phyloP scores from a whole-genome alignment of 1,284 basidiomycete species.

The Pyrrhoderma lamaoense region DNA sequence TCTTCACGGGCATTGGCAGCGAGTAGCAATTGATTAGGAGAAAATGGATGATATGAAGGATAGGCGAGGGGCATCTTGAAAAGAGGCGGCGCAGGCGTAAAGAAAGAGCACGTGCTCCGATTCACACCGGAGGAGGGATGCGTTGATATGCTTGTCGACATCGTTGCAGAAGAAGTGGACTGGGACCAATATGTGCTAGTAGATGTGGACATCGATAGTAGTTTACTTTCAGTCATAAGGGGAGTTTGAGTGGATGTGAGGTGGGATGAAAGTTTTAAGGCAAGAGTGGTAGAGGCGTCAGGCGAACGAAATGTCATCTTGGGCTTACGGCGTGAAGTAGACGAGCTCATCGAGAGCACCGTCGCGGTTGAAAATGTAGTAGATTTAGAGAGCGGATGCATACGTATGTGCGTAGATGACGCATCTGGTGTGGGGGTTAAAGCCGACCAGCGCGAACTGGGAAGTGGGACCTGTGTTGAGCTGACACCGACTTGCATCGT shows the following conservation, averaged over 20 bases:
- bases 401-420: slow-evolving; percentile 11
- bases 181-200: slow-evolving; percentile 2
- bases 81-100: slow-evolving; percentile 18
- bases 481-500: slow-evolving; percentile 20
- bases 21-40: slow-evolving; percentile 46
- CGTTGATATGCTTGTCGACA: slow-evolving; percentile 10
- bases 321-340: slow-evolving; percentile 28
- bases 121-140: slow-evolving; percentile 1
- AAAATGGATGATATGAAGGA: slow-evolving; percentile 61
- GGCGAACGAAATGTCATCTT: slow-evolving; percentile 29
- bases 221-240: neutral
- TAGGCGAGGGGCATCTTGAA: slow-evolving; percentile 38
- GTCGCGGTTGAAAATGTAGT: slow-evolving; percentile 6
- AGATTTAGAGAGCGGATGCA: slow-evolving; percentile 3
- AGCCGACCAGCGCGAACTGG: slow-evolving; percentile 28
- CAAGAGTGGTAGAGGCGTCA: slow-evolving; percentile 20
- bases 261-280: slow-evolving; percentile 20
- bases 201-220: neutral
- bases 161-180: slow-evolving; percentile 1
- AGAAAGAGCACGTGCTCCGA: slow-evolving; percentile 12
- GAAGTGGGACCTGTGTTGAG: slow-evolving; percentile 21
- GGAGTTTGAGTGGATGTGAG: slow-evolving; percentile 4
- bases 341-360: slow-evolving; percentile 5
- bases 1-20: slow-evolving; percentile 57
- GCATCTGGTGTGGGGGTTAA: slow-evolving; percentile 19